phyloP scores from a whole-genome alignment of 129 eudicot species.

The Lactuca saligna region DNA sequence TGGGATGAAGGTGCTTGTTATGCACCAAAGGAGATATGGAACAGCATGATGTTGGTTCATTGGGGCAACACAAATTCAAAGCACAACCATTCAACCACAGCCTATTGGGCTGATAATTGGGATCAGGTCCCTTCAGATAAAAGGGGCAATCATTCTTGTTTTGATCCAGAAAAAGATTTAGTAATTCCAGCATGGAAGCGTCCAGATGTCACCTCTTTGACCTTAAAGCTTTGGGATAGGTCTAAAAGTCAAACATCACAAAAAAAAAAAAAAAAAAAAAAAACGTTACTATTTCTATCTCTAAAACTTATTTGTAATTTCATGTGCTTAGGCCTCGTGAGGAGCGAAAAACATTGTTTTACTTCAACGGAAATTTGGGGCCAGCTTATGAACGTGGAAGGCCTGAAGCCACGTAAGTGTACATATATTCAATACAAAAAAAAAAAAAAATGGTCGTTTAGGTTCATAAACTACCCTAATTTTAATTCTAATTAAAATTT shows the following conservation, averaged over 20 bases:
- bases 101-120: constrained; percentile 98
- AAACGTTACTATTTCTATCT: not conserved
- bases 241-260: not conserved
- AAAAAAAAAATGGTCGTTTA: too few species aligned
- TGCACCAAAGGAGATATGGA: constrained; percentile 99
- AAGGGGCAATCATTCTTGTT: constrained; percentile 94
- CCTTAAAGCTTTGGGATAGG: constrained; percentile 79
- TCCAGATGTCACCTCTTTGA: constrained; percentile 61
- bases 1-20: constrained; percentile 99
- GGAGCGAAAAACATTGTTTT: constrained; percentile 67
- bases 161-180: constrained; percentile 95
- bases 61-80: constrained; percentile 97
- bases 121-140: constrained; percentile 53
- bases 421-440: not conserved
- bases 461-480: not conserved
- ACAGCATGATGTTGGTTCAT: constrained; percentile 97
- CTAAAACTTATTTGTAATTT: not conserved
- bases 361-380: constrained; percentile 95
- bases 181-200: constrained; percentile 98
- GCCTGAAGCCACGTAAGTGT: constrained; percentile 83
- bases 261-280: not conserved
- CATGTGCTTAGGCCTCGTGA: constrained; percentile 61
- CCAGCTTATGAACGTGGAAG: constrained; percentile 88
- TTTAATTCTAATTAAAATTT: not conserved
- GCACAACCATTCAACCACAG: constrained; percentile 91